A percentile compares a stretch with the other conserved stretches of the same genome.
phyloP scores from a whole-genome alignment of 2,329 filamentous ascomycete species.

The Aspergillus aculeatus region DNA sequence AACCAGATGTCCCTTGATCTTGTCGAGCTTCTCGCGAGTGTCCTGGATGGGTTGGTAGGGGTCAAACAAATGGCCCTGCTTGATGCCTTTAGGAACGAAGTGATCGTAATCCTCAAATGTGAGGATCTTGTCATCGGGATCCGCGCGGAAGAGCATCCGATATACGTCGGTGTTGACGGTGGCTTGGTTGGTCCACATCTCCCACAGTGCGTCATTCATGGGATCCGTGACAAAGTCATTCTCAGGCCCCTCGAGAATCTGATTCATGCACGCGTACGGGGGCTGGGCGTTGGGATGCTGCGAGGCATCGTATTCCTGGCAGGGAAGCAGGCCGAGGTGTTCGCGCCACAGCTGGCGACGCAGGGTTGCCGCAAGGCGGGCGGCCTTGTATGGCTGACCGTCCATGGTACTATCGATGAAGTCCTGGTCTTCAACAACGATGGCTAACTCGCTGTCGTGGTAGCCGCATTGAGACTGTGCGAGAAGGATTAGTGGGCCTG shows the following conservation, averaged over 20 bases:
- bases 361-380: constrained; percentile 74
- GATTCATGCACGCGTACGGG: constrained; percentile 67
- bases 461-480: constrained; percentile 69
- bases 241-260: constrained; percentile 67
- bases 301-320: constrained; percentile 66
- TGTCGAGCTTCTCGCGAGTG: constrained; percentile 71
- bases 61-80: constrained; percentile 84
- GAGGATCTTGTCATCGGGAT: constrained; percentile 86
- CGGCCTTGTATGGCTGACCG: constrained; percentile 68
- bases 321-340: constrained; percentile 78
- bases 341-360: constrained; percentile 87
- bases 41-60: constrained; percentile 70
- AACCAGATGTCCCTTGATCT: constrained; percentile 83
- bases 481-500: neutral
- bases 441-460: constrained; percentile 87
- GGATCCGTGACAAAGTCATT: constrained; percentile 73
- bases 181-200: constrained; percentile 72
- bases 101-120: constrained; percentile 86
- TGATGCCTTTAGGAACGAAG: constrained; percentile 69
- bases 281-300: constrained; percentile 75
- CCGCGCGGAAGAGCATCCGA: constrained; percentile 76
- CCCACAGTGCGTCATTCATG: constrained; percentile 64
- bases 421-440: constrained; percentile 77
- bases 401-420: constrained; percentile 71
- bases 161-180: constrained; percentile 78